Percentiles rank a stretch among this genome's conserved stretches.
Conservation (phyloP, 441 rosid species). For the Lagerstroemia fauriei region DNA sequence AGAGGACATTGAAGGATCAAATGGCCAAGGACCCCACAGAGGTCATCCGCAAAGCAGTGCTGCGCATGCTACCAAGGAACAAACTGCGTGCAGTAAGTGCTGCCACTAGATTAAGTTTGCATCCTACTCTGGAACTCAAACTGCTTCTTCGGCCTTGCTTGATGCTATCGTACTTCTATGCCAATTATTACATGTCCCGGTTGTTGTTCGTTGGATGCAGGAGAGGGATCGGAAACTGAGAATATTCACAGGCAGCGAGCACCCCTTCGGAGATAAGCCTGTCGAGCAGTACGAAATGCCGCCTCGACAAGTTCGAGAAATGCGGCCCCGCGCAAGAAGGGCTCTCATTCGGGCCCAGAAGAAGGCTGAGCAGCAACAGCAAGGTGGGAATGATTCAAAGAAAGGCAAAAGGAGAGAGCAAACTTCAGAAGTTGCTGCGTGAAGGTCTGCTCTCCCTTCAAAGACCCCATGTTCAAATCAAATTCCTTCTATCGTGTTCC, state of each 20-base stretch:
- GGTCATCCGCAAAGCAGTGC: conserved; percentile 94
- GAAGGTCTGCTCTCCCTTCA: conserved; percentile 12
- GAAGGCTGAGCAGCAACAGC: conserved; percentile 70
- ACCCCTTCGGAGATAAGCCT: conserved; percentile 82
- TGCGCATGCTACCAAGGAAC: conserved; percentile 97
- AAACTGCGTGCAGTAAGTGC: conserved; percentile 84
- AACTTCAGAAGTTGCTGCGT: conserved; percentile 37
- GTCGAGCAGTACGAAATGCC: conserved; percentile 78
- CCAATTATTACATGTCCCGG: conserved; percentile 2
- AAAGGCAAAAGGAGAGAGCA: conserved; percentile 58
- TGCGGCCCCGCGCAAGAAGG: conserved; percentile 89
- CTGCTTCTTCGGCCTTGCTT: background rate
- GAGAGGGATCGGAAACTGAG: conserved; percentile 90
- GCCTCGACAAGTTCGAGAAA: conserved; percentile 76
- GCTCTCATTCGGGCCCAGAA: conserved; percentile 91
- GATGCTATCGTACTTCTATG: background rate
- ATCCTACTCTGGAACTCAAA: background rate
- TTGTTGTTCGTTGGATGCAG: conserved; percentile 42
- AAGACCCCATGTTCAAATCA: background rate
- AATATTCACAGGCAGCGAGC: conserved; percentile 79
- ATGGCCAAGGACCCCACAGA: conserved; percentile 93
- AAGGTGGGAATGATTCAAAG: conserved; percentile 41
- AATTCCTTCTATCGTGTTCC: background rate
- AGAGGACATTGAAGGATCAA: conserved; percentile 91
- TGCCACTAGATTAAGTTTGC: background rate